A percentile compares a stretch with the other conserved stretches of the same genome.
These are phyloP conservation scores for Caryopteris hybrid DNA, from an alignment of 305 asterid genomes.

Conservation along the genomic window DNA sequence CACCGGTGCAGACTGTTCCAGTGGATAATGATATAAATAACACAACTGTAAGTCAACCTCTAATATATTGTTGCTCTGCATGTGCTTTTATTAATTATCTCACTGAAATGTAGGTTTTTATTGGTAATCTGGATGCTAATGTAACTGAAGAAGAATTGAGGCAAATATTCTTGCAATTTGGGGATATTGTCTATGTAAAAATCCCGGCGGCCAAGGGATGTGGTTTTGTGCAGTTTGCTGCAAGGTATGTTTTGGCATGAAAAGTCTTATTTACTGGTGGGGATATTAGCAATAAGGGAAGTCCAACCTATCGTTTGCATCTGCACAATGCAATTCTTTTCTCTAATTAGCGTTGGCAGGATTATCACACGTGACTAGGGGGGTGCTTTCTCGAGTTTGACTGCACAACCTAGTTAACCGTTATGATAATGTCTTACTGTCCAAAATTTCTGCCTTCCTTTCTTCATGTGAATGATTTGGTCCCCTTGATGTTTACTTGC, in stretches of 20 bases:
- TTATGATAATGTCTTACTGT: neutral
- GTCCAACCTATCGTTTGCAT: neutral
- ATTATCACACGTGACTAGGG: neutral
- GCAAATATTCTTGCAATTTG: constrained; percentile 71
- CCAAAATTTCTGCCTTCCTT: constrained; percentile 2
- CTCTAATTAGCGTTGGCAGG: neutral
- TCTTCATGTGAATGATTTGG: constrained; percentile 16
- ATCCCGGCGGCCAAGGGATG: constrained; percentile 83
- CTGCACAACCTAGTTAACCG: constrained; percentile 11
- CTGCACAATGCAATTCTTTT: neutral
- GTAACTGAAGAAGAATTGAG: constrained; percentile 79
- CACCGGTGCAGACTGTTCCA: constrained; percentile 62
- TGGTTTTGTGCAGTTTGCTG: constrained; percentile 82
- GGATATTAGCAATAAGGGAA: constrained; percentile 3
- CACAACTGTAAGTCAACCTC: constrained; percentile 62
- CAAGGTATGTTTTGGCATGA: constrained; percentile 41
- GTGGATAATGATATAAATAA: constrained; percentile 67
- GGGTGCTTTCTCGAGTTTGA: neutral
- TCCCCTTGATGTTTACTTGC: constrained; percentile 16
- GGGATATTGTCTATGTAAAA: constrained; percentile 80
- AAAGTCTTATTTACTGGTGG: constrained; percentile 5
- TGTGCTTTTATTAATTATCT: constrained; percentile 14
- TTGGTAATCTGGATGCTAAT: constrained; percentile 82
- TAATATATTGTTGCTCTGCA: neutral
- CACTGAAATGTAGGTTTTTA: constrained; percentile 50